Evolutionary conservation across 2,329 filamentous ascomycete species (phyloP).

Genomic region (Thelonectria olida): DNA sequence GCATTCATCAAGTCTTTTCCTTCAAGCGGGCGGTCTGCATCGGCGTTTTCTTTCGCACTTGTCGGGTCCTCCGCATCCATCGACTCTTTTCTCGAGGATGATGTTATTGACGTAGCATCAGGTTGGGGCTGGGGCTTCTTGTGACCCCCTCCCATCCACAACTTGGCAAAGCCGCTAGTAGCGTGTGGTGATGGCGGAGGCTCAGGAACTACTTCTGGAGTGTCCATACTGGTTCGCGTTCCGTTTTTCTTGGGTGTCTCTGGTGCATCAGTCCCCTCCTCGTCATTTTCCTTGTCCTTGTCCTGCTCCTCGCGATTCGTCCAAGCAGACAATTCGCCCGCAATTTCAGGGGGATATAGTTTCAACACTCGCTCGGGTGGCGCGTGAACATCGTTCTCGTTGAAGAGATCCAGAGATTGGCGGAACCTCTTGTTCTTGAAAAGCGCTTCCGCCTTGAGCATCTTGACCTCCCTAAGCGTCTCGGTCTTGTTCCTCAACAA

Average conservation of each 20-base stretch:
- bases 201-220: constrained; percentile 37
- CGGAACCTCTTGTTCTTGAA: constrained; percentile 87
- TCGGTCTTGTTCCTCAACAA: constrained; percentile 84
- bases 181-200: constrained; percentile 50
- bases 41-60: constrained; percentile 57
- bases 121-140: constrained; percentile 56
- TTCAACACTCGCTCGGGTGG: constrained; percentile 89
- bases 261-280: constrained; percentile 44
- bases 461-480: constrained; percentile 85
- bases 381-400: constrained; percentile 83
- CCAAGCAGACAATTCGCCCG: constrained; percentile 78
- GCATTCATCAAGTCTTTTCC: constrained; percentile 87
- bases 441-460: constrained; percentile 86
- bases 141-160: constrained; percentile 55
- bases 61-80: constrained; percentile 63
- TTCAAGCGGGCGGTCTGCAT: constrained; percentile 66
- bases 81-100: constrained; percentile 64
- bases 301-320: constrained; percentile 49
- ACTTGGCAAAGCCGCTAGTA: constrained; percentile 63
- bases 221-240: constrained; percentile 41
- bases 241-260: constrained; percentile 45
- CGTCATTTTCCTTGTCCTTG: background rate
- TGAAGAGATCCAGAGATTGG: constrained; percentile 88
- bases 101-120: constrained; percentile 67
- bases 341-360: constrained; percentile 84